Base-by-base conservation (phyloP, 192 early-diverging fungal genomes). In the Coemansia asiatica region DNA sequence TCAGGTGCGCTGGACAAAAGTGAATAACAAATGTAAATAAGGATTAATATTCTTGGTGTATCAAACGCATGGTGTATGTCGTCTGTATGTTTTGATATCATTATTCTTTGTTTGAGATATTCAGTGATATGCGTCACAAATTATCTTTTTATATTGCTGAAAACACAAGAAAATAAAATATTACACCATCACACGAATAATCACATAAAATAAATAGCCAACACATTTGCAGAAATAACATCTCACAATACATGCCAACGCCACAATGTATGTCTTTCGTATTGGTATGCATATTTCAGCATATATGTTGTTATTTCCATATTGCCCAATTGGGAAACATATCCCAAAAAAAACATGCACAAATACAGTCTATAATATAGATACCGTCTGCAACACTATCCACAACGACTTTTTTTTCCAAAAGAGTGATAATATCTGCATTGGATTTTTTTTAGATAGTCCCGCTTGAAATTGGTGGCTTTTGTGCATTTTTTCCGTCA, bases 381-480 rank as follows among this genome's bases (percentile, higher is more conserved):
- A 44, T 44, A 15, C 40, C 16, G n/a, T n/a, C n/a, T n/a, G 40
- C 40, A 44, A 8, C 40, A 44, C 16, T 44, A 44, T 44, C 40
- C 40, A 44, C 40, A 44, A 13, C 0, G 16, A 0, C 9, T 13
- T 44, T 44, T 44, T 16, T 44, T 44, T 44, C 40, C 9, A 44
- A 15, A 44, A 18, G 40, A 8, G 2, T 44, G 40, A 44, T 44
- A 44, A 0, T 15, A 44, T 44, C 40, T 44, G 4, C 40, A 44
- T 13, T 13, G 13, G 16, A 44, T 18, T 44, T 44, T 44, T 44
- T 44, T 44, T 44, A 44, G 16, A 33, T 33, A 44, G 13, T 0
- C 40, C 40, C 40, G 40, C 40, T 44, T 44, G 40, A 44, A 44
- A 44, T 44, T 16, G 40, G 40, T 44, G 40, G 40, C 40, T 44